These are phyloP conservation scores for Colletotrichum ledebouriae DNA, from an alignment of 2,329 filamentous ascomycete species.

Conservation along the genomic window DNA sequence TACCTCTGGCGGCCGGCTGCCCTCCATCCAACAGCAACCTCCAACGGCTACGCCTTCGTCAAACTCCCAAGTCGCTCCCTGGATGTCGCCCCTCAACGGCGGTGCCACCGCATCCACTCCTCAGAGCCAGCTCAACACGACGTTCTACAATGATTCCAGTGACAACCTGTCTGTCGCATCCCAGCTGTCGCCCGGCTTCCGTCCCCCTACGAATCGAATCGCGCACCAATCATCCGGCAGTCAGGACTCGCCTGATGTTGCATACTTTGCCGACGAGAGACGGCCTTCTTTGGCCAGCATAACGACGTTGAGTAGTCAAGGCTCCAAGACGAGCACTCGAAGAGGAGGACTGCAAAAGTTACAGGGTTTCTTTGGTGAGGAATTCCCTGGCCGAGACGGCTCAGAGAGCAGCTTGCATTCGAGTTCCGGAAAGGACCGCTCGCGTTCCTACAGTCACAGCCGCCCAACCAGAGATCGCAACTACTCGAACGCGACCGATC, in stretches of 20 bases:
- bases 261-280: constrained; percentile 78
- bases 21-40: constrained; percentile 71
- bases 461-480: constrained; percentile 78
- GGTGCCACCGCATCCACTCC: constrained; percentile 48
- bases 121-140: constrained; percentile 55
- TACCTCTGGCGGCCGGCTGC: constrained; percentile 67
- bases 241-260: constrained; percentile 72
- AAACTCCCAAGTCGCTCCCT: constrained; percentile 69
- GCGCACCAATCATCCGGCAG: constrained; percentile 58
- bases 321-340: constrained; percentile 80
- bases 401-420: constrained; percentile 77
- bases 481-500: constrained; percentile 82
- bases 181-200: constrained; percentile 79
- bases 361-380: constrained; percentile 93
- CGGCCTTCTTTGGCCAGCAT: constrained; percentile 91
- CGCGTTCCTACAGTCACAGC: constrained; percentile 72
- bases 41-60: constrained; percentile 68
- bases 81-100: constrained; percentile 63
- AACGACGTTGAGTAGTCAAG: constrained; percentile 86
- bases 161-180: constrained; percentile 74
- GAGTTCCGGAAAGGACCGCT: constrained; percentile 69
- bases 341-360: constrained; percentile 84
- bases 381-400: constrained; percentile 80
- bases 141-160: constrained; percentile 82
- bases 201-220: constrained; percentile 51